Evolutionary conservation across 129 eudicot species (phyloP).

Genomic region (Tagetes erecta): DNA sequence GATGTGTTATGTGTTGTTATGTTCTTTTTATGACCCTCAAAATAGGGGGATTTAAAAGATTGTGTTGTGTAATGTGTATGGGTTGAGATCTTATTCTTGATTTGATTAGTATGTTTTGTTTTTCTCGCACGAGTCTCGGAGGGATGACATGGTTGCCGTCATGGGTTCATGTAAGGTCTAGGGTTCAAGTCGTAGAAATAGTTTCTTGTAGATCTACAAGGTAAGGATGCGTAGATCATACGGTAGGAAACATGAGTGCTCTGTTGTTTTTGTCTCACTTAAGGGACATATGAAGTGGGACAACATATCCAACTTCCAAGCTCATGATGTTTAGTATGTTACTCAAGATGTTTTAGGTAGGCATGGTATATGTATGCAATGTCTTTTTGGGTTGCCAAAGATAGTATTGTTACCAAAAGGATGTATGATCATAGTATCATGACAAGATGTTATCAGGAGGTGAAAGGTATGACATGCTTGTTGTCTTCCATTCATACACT

Average conservation of each 20-base stretch:
- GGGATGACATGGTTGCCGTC: background rate
- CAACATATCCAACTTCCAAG: background rate
- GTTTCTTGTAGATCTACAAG: too few relatives aligned
- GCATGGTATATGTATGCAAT: background rate
- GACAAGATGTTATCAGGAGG: background rate
- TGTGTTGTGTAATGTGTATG: background rate
- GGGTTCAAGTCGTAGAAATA: too few relatives aligned
- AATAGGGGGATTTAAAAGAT: too few relatives aligned
- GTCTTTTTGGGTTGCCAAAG: background rate
- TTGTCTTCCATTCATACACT: background rate
- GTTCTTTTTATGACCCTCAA: background rate
- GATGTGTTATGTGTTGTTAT: background rate
- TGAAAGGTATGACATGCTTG: background rate
- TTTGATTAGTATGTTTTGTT: background rate
- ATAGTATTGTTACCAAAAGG: background rate
- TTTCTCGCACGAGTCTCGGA: background rate
- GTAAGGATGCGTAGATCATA: too few relatives aligned
- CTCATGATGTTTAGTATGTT: background rate
- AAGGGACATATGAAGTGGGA: background rate
- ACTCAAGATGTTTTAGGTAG: background rate
- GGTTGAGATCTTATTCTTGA: background rate
- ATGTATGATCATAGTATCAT: background rate
- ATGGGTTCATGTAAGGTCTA: too few relatives aligned
- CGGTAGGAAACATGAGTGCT: too few relatives aligned
- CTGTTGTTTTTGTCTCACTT: too few relatives aligned